Conservation (phyloP, 768 basidiomycete genomes). For the Rubroboletus pulcherrimus region DNA sequence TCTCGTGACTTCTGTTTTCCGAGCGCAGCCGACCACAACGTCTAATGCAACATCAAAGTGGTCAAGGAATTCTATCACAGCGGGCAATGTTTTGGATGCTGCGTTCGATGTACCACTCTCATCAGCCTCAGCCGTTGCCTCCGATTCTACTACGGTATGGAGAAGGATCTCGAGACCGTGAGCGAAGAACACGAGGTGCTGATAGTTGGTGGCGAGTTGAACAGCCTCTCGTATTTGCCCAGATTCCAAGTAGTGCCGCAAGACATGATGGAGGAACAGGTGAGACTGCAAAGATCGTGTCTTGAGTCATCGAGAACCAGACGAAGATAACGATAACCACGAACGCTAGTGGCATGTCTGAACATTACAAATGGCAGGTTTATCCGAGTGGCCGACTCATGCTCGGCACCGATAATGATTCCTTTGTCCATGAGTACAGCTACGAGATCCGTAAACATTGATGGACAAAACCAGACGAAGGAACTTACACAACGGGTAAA, state of each 20-base stretch:
- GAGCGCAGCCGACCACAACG: constrained; percentile 92
- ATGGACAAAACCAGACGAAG: not conserved
- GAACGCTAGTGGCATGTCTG: constrained; percentile 83
- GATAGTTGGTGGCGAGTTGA: constrained; percentile 80
- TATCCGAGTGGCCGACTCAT: constrained; percentile 72
- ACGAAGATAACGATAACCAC: constrained; percentile 25
- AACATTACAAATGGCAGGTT: constrained; percentile 89
- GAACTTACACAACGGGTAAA: constrained; percentile 86
- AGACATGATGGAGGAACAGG: constrained; percentile 88
- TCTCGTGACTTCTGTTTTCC: constrained; percentile 90
- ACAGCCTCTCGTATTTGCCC: constrained; percentile 71
- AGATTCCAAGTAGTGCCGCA: constrained; percentile 75
- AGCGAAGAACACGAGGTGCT: constrained; percentile 85
- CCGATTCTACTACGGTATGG: constrained; percentile 89
- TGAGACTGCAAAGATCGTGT: constrained; percentile 60
- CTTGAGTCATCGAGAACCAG: constrained; percentile 1
- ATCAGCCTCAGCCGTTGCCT: constrained; percentile 42
- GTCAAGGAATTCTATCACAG: constrained; percentile 86
- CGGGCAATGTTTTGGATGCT: constrained; percentile 46
- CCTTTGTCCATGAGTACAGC: constrained; percentile 99
- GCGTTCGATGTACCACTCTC: constrained; percentile 18
- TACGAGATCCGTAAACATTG: constrained; percentile 30
- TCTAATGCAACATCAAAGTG: constrained; percentile 89
- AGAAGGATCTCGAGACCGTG: constrained; percentile 94
- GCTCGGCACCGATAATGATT: constrained; percentile 94